These are phyloP conservation scores for Populus nigra DNA, from an alignment of 345 rosid genomes.

Conservation along the genomic window DNA sequence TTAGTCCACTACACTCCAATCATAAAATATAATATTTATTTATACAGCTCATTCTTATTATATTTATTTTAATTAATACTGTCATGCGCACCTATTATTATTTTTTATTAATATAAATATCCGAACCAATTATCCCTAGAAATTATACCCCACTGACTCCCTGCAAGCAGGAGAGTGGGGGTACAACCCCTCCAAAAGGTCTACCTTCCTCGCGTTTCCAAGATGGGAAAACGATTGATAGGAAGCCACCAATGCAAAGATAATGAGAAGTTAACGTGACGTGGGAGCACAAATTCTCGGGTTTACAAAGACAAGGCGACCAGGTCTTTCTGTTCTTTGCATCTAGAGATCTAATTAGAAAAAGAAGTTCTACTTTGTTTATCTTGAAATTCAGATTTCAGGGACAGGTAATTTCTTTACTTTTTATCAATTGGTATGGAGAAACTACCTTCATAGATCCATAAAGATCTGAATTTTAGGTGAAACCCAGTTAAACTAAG, in stretches of 20 bases:
- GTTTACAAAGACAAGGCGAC: background rate
- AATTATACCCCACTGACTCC: background rate
- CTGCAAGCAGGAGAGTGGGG: background rate
- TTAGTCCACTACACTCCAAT: no score
- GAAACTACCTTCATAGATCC: background rate
- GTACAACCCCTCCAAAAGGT: background rate
- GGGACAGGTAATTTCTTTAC: conserved; percentile 11
- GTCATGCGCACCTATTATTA: no score
- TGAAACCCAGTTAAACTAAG: background rate
- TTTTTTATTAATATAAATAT: no score
- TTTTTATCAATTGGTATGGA: background rate
- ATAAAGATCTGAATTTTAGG: conserved; percentile 9
- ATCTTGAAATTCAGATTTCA: background rate
- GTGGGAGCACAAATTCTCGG: background rate
- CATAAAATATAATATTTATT: no score
- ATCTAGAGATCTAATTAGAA: background rate
- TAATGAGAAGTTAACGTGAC: background rate
- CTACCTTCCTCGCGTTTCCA: background rate
- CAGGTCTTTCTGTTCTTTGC: background rate
- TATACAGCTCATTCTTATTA: no score
- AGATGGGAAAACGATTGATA: background rate
- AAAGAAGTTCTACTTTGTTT: background rate
- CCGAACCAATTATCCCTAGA: no score
- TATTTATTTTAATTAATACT: no score
- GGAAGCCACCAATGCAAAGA: background rate